Conservation (phyloP, 305 asterid species). For the Ilex paraguariensis region DNA sequence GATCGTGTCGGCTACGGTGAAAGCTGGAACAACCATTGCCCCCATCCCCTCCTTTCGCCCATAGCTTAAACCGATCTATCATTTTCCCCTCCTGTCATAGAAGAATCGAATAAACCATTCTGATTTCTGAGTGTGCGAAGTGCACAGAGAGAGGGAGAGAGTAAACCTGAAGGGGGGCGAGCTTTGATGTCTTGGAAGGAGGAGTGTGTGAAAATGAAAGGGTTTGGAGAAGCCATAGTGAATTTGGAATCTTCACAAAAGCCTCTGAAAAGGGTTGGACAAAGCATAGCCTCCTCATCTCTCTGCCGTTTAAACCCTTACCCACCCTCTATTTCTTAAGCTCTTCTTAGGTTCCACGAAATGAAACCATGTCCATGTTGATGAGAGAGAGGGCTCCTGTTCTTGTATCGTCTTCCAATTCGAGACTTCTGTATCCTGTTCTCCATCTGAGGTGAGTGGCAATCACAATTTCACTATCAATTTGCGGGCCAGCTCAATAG, state of each 20-base stretch:
- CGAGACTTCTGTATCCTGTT: too few relatives aligned
- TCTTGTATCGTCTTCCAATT: too few relatives aligned
- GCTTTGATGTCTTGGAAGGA: slow-evolving; percentile 38
- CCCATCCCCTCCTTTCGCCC: slow-evolving; percentile 97
- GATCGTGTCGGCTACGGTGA: slow-evolving; percentile 74
- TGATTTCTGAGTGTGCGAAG: slow-evolving; percentile 1
- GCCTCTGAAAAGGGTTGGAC: slow-evolving; percentile 23
- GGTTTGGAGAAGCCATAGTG: slow-evolving; percentile 36
- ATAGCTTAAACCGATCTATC: slow-evolving; percentile 68
- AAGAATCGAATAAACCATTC: slow-evolving; percentile 9
- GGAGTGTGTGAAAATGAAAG: slow-evolving; percentile 52
- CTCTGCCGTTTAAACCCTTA: background rate
- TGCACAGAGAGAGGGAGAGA: slow-evolving; percentile 7
- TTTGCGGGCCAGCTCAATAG: too few relatives aligned
- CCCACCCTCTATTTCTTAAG: background rate
- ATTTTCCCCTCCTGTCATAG: slow-evolving; percentile 74
- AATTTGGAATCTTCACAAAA: slow-evolving; percentile 27
- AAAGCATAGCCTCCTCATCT: slow-evolving; percentile 51
- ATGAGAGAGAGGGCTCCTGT: background rate
- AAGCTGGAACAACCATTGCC: slow-evolving; percentile 88
- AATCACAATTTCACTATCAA: too few relatives aligned
- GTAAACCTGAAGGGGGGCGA: slow-evolving; percentile 69
- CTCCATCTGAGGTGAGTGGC: too few relatives aligned
- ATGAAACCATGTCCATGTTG: background rate
- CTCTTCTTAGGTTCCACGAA: background rate